Percentiles rank a stretch among this genome's conserved stretches.
Conservation (phyloP, 208 protist genomes). For the Crithidia brevicula region DNA sequence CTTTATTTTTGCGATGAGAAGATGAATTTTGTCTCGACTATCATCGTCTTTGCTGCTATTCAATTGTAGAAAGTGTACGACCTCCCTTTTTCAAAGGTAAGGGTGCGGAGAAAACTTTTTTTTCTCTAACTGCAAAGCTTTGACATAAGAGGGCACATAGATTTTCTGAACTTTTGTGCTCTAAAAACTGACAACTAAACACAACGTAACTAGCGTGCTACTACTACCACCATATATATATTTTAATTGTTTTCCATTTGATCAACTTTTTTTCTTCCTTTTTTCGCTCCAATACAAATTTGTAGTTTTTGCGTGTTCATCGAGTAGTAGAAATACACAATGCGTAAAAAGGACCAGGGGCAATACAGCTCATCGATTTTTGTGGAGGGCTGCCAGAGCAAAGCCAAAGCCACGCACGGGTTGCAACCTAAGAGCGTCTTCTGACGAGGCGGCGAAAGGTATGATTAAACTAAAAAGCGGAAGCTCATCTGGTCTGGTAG, state of each 20-base stretch:
- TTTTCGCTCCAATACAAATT: background rate
- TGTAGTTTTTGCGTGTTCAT: background rate
- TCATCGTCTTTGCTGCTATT: slow-evolving; percentile 7
- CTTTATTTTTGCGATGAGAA: background rate
- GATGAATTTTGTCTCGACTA: background rate
- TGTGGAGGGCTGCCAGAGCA: too few relatives aligned
- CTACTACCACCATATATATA: background rate
- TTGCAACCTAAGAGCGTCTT: too few relatives aligned
- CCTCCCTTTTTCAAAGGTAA: slow-evolving; percentile 19
- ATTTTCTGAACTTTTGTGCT: slow-evolving; percentile 1
- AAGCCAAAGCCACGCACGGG: too few relatives aligned
- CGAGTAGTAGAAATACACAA: slow-evolving; percentile 1
- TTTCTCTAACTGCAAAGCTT: background rate
- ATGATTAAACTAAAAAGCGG: too few relatives aligned
- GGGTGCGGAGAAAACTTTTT: slow-evolving; percentile 2
- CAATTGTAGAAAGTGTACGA: background rate
- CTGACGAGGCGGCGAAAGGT: too few relatives aligned
- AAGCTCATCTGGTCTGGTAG: too few relatives aligned
- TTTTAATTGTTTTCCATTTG: background rate
- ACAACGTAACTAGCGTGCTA: slow-evolving; percentile 1
- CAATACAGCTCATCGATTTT: too few relatives aligned
- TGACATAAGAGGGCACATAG: background rate
- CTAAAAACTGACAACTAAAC: slow-evolving; percentile 2
- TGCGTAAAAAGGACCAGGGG: background rate
- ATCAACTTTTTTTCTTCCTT: slow-evolving; percentile 3